Base-by-base conservation (phyloP, 2,329 filamentous ascomycete species). In the Teratosphaeria pseudoeucalypti region DNA sequence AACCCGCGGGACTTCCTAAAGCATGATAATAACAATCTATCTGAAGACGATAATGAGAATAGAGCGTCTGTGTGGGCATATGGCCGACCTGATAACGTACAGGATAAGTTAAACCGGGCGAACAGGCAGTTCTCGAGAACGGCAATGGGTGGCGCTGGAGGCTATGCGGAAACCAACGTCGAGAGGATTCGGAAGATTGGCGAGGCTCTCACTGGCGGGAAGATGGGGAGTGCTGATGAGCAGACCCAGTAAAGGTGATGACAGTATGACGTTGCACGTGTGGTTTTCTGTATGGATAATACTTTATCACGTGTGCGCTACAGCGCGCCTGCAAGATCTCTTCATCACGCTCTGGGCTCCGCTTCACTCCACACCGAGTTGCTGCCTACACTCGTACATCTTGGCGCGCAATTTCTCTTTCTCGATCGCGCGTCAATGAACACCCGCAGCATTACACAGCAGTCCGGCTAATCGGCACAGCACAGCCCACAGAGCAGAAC, bases 141-240 rank as follows among this genome's bases (percentile, higher is more conserved):
- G 64, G 76, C 70, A 58, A 64, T 74, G 62, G 70, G 64, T 56
- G 73, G 62, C 61, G 58, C 72, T 59, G 62, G 72, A 62, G 67
- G 72, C 59, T 64, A 71, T 68, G 64, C 74, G 68, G 75, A 75
- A 65, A 63, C 82, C 53, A 80, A 79, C 37, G 79, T 81, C 68
- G 76, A 82, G 62, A 79, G 86, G 66, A 78, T 87, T 68, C 82
- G 79, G 75, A 82, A 78, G 72, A 81, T 89, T 68, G 84, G 82
- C 9, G 85, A 88, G 73, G 79, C 82, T 67, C 77, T 89, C 67
- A 88, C 85, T 23, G 86, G 86, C 58, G 85, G 85, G 57, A 87
- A 85, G 76, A 77, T 84, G 72, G 69, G 59, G 39, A 23, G 16
- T 23, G 43, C 43, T 6, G 43, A 49, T 5, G n/a, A 49, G 16